Conservation (phyloP, 257 asterid species). For the Petrea volubilis region DNA sequence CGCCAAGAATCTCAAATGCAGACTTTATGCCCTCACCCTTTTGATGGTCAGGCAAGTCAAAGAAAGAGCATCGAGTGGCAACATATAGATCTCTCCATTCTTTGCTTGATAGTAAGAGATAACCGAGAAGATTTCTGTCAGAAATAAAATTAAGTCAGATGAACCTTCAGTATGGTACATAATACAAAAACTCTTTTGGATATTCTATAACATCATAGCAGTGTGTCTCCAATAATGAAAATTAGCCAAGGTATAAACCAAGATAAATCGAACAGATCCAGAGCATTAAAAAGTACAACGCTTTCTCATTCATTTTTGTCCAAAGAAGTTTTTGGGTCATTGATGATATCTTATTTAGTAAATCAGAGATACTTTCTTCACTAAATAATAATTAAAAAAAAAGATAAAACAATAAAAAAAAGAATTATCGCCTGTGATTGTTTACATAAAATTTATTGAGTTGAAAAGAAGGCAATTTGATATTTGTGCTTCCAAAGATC, state of each 20-base stretch:
- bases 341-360: neutral
- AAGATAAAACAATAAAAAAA: too few relatives aligned
- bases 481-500: too few relatives aligned
- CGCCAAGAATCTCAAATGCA: slow-evolving; percentile 72
- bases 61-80: slow-evolving; percentile 64
- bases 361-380: neutral
- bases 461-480: too few relatives aligned
- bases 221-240: neutral
- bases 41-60: slow-evolving; percentile 45
- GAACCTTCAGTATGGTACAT: slow-evolving; percentile 18
- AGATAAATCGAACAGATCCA: slow-evolving; percentile 4
- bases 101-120: slow-evolving; percentile 70
- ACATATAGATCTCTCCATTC: slow-evolving; percentile 63
- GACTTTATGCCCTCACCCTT: slow-evolving; percentile 56
- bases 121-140: slow-evolving; percentile 73
- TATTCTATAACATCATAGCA: neutral
- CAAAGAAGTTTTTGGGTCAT: neutral
- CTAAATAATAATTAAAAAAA: too few relatives aligned
- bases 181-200: neutral
- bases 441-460: neutral
- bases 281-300: neutral
- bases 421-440: too few relatives aligned
- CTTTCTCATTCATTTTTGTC: neutral
- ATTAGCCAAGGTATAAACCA: neutral
- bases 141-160: slow-evolving; percentile 34